Base-by-base conservation (phyloP, 1,139 yeast species). In the Candida smagusa region DNA sequence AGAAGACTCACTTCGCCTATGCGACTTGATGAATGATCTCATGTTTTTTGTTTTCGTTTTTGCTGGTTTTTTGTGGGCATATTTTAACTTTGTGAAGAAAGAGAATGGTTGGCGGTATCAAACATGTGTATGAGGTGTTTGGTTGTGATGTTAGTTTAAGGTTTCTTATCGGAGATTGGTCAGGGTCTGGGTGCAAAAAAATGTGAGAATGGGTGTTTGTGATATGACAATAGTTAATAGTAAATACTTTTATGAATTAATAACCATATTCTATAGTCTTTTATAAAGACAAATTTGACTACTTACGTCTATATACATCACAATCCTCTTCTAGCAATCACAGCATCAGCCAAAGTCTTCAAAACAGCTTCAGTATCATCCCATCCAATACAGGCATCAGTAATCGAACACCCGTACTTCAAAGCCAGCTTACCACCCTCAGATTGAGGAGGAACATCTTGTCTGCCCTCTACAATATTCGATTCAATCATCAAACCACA, bases 401-500 rank as follows among this genome's bases (percentile, higher is more conserved):
- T 92, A 55, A 92, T 90, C 35, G 96, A 86, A 51, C 92, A 86
- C 41, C 97, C 97, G 65, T 92, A 90, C 53, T 82, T 78, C 62
- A 90, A 74, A 22, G 65, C 67, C 45, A 75, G 77, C 59, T 84
- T 84, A 36, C 94, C 95, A 44, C 83, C 87, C 45, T 79, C 64
- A 28, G 68, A 70, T 7, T 65, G 74, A 34, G 86, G 79, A 33
- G 88, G 86, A 43, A 90, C 90, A 53, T 86, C 84, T 67, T 92
- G 98, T 69, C 94, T 83, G 39, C 98, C 98, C 60, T 86, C 97
- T 39, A 71, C 79, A 49, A 92, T 72, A 61, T 90, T 86, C 40
- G 95, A 84, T 68, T 92, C 98, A 58, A 92, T 89, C 98, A 92
- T 92, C 48, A 92, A 81, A 48, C 98, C 98, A 63, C 95, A 84